phyloP scores from a whole-genome alignment of 331 rosid genomes.

The Pyrus hybrid region DNA sequence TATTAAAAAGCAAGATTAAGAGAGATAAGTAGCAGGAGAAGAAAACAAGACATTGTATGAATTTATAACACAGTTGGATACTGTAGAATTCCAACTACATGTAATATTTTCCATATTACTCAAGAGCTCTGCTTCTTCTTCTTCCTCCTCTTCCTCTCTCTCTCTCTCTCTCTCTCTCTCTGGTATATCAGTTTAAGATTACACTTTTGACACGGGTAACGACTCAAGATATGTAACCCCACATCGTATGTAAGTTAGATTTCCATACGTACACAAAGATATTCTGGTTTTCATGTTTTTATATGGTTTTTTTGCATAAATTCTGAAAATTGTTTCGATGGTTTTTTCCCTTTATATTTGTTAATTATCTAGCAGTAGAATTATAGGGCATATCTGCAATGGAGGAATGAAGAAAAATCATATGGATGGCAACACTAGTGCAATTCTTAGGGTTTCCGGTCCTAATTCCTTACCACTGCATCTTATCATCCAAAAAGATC shows the following conservation, averaged over 20 bases:
- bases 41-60: neutral
- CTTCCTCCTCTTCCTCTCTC: neutral
- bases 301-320: neutral
- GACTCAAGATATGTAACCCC: neutral
- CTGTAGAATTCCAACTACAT: neutral
- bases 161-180: neutral
- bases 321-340: too few species aligned
- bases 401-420: neutral
- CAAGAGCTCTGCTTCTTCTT: too few species aligned
- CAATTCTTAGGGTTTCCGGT: slow-evolving; percentile 45
- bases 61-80: neutral
- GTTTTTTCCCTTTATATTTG: too few species aligned
- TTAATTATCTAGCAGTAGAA: too few species aligned
- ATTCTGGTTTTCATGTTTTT: neutral
- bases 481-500: slow-evolving; percentile 17
- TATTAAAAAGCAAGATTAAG: too few species aligned
- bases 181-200: neutral
- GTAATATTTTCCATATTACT: too few species aligned
- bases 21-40: neutral
- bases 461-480: slow-evolving; percentile 32
- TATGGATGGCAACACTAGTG: slow-evolving; percentile 46
- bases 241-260: neutral
- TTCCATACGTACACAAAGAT: neutral
- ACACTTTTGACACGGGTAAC: neutral
- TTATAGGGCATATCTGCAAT: too few species aligned